Evolutionary conservation across 208 protist genomes (phyloP).

Genomic region (Borovskyia barvae): DNA sequence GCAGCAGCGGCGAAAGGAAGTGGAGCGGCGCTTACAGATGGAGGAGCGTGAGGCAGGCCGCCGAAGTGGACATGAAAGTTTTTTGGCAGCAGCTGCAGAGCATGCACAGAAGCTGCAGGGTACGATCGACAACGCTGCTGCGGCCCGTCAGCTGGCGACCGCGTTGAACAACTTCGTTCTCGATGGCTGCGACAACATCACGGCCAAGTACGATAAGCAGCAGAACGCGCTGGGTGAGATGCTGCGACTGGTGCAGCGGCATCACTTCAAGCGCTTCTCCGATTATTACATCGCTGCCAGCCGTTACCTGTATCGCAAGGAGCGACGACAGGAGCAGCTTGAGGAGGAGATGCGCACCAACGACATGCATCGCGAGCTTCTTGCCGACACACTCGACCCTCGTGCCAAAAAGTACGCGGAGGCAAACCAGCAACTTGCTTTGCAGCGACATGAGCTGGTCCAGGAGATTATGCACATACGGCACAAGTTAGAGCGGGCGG

Average conservation of each 20-base stretch:
- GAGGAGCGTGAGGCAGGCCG: conserved; percentile 84
- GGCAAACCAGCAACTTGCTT: conserved; percentile 49
- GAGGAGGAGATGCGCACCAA: conserved; percentile 71
- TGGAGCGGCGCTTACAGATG: conserved; percentile 76
- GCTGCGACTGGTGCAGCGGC: conserved; percentile 75
- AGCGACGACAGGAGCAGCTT: conserved; percentile 63
- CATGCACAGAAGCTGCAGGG: conserved; percentile 78
- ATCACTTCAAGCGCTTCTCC: conserved; percentile 86
- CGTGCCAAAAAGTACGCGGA: conserved; percentile 78
- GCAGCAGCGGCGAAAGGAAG: conserved; percentile 62
- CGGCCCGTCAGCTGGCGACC: conserved; percentile 63
- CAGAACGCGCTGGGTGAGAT: conserved; percentile 79
- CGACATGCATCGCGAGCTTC: conserved; percentile 74
- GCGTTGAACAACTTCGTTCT: conserved; percentile 89
- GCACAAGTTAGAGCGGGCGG: conserved; percentile 60
- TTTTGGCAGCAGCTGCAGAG: conserved; percentile 61
- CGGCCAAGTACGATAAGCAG: conserved; percentile 85
- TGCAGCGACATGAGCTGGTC: conserved; percentile 53
- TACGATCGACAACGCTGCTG: conserved; percentile 82
- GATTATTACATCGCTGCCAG: conserved; percentile 88
- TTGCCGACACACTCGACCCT: conserved; percentile 64
- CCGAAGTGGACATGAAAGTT: conserved; percentile 79
- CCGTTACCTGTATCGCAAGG: conserved; percentile 86
- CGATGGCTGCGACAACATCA: conserved; percentile 86
- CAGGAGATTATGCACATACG: conserved; percentile 71